Percentiles rank a stretch among this genome's conserved stretches.
phyloP scores from a whole-genome alignment of 805 yeast species.

The Candida chauliodis region DNA sequence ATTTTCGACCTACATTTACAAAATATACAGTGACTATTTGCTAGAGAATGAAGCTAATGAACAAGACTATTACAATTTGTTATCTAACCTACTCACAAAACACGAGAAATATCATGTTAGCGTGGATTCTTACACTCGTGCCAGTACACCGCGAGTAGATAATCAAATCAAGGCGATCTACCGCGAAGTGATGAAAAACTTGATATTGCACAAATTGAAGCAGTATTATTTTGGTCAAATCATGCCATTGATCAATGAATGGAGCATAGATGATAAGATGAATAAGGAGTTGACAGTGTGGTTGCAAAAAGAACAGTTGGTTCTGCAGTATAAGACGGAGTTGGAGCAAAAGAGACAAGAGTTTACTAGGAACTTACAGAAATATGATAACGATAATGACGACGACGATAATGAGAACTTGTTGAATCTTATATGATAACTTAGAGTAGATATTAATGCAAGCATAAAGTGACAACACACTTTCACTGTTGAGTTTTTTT shows the following conservation, averaged over 20 bases:
- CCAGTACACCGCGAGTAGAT: slow-evolving; percentile 10
- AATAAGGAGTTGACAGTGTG: slow-evolving; percentile 17
- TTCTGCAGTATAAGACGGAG: slow-evolving; percentile 16
- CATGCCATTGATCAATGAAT: slow-evolving; percentile 29
- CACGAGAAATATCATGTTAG: slow-evolving; percentile 13
- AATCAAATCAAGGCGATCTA: slow-evolving; percentile 16
- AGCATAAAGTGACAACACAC: too few relatives aligned
- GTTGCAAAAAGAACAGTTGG: slow-evolving; percentile 18
- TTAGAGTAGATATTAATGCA: too few relatives aligned
- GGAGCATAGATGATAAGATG: slow-evolving; percentile 34
- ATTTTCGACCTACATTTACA: slow-evolving; percentile 23
- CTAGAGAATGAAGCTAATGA: slow-evolving; percentile 21
- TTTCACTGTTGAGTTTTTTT: too few relatives aligned
- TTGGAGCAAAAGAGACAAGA: slow-evolving; percentile 23
- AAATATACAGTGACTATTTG: slow-evolving; percentile 20
- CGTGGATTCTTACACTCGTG: slow-evolving; percentile 16
- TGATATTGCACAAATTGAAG: slow-evolving; percentile 27
- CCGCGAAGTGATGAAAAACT: slow-evolving; percentile 18
- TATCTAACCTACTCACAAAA: slow-evolving; percentile 14
- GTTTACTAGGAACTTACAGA: slow-evolving; percentile 19
- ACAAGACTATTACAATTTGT: slow-evolving; percentile 19
- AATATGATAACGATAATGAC: slow-evolving; percentile 14
- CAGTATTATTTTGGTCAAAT: slow-evolving; percentile 25
- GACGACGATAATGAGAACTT: slow-evolving; percentile 29
- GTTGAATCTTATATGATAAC: slow-evolving; percentile 20